Evolutionary conservation across 1,139 yeast genomes (phyloP).

Genomic region (Lodderomyces oxycetoniae): DNA sequence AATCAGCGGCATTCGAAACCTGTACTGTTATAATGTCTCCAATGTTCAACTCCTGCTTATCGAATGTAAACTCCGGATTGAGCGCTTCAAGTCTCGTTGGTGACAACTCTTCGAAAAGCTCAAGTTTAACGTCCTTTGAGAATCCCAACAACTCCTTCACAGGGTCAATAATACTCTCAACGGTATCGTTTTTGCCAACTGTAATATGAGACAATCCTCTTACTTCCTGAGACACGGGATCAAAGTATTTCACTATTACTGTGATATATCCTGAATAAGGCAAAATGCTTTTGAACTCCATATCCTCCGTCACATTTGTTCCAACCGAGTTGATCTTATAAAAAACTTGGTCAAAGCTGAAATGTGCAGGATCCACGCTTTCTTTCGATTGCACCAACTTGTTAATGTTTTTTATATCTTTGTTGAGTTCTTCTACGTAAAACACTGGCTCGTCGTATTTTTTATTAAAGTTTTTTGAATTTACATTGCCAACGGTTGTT

Average conservation of each 20-base stretch:
- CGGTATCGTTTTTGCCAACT: slow-evolving; percentile 46
- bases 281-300: slow-evolving; percentile 18
- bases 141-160: slow-evolving; percentile 46
- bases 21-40: slow-evolving; percentile 80
- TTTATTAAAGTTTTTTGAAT: slow-evolving; percentile 35
- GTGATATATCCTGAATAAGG: slow-evolving; percentile 39
- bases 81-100: slow-evolving; percentile 54
- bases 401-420: slow-evolving; percentile 28
- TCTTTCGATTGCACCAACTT: slow-evolving; percentile 7
- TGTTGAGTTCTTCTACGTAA: slow-evolving; percentile 41
- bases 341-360: slow-evolving; percentile 22
- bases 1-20: slow-evolving; percentile 19
- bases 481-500: slow-evolving; percentile 33
- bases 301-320: slow-evolving; percentile 3
- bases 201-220: slow-evolving; percentile 62
- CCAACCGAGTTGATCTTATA: slow-evolving; percentile 17
- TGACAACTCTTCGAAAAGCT: slow-evolving; percentile 67
- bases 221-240: slow-evolving; percentile 49
- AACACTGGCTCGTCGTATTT: slow-evolving; percentile 45
- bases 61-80: slow-evolving; percentile 44
- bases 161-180: slow-evolving; percentile 41
- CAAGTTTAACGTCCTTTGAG: slow-evolving; percentile 33
- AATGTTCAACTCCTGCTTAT: slow-evolving; percentile 60
- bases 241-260: slow-evolving; percentile 69
- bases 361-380: slow-evolving; percentile 19